phyloP scores from a whole-genome alignment of 2,329 filamentous ascomycete species.

The Laburnicola sp. region DNA sequence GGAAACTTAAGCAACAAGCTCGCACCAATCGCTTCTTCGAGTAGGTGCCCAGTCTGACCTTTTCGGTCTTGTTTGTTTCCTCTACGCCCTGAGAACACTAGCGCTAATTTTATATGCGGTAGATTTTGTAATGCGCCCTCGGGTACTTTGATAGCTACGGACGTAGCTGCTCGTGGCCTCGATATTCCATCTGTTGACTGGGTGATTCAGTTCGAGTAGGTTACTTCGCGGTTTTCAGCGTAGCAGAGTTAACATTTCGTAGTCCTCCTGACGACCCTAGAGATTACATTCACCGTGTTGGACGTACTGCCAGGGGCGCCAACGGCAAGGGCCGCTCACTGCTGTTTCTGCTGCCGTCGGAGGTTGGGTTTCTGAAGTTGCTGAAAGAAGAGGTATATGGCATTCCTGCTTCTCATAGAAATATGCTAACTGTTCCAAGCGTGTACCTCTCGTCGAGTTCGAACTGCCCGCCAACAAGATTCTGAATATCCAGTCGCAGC shows the following conservation, averaged over 20 bases:
- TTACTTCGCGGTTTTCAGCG: no score
- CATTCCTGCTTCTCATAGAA: no score
- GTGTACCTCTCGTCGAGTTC: conserved; percentile 93
- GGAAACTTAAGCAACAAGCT: conserved; percentile 96
- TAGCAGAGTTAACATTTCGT: no score
- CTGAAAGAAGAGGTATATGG: conserved; percentile 90
- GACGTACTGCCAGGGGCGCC: conserved; percentile 84
- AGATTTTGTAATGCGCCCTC: conserved; percentile 80
- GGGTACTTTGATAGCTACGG: conserved; percentile 91
- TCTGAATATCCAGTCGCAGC: conserved; percentile 67
- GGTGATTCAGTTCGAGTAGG: conserved; percentile 66
- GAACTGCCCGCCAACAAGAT: conserved; percentile 94
- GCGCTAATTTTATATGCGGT: no score
- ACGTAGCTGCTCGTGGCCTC: conserved; percentile 90
- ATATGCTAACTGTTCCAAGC: no score
- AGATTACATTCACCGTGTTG: conserved; percentile 77
- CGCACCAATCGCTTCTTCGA: conserved; percentile 99
- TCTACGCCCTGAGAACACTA: no score
- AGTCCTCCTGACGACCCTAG: conserved; percentile 83
- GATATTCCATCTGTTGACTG: conserved; percentile 96
- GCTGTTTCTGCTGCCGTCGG: conserved; percentile 89
- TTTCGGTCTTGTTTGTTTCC: no score
- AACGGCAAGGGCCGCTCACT: conserved; percentile 84
- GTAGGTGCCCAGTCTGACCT: no score
- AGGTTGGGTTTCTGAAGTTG: conserved; percentile 89